Percentiles rank a stretch among this genome's conserved stretches.
Conservation (phyloP, 345 rosid species). For the Dipteronia dyeriana region DNA sequence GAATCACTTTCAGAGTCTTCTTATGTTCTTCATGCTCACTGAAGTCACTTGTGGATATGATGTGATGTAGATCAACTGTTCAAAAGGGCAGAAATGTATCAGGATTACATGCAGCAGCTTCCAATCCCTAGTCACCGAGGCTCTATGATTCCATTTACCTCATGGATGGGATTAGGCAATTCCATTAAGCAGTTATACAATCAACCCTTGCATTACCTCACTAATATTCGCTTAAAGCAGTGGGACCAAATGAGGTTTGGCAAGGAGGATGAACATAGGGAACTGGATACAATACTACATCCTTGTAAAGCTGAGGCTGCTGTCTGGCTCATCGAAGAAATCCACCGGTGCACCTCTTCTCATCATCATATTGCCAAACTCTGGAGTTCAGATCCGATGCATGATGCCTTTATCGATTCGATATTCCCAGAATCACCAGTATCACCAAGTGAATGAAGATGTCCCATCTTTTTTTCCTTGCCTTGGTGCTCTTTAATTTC, state of each 20-base stretch:
- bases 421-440: conserved; percentile 50
- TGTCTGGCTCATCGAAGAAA: conserved; percentile 83
- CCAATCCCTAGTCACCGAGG: conserved; percentile 63
- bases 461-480: not conserved
- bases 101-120: conserved; percentile 75
- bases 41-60: not conserved
- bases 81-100: conserved; percentile 73
- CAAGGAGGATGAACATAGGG: conserved; percentile 46
- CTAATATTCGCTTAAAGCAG: conserved; percentile 58
- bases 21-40: conserved; percentile 6
- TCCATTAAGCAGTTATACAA: conserved; percentile 70
- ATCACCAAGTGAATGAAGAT: conserved; percentile 15
- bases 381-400: conserved; percentile 65
- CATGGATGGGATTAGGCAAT: conserved; percentile 76
- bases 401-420: conserved; percentile 58
- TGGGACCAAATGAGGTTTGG: conserved; percentile 76
- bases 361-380: conserved; percentile 60
- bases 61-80: conserved; percentile 39
- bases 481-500: not conserved
- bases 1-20: not conserved
- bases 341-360: conserved; percentile 67
- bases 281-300: conserved; percentile 64
- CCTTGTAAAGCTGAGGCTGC: conserved; percentile 86
- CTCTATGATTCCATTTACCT: conserved; percentile 69
- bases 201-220: conserved; percentile 91